These are phyloP conservation scores for Lycium ferocissimum DNA, from an alignment of 257 asterid species.

Conservation along the genomic window DNA sequence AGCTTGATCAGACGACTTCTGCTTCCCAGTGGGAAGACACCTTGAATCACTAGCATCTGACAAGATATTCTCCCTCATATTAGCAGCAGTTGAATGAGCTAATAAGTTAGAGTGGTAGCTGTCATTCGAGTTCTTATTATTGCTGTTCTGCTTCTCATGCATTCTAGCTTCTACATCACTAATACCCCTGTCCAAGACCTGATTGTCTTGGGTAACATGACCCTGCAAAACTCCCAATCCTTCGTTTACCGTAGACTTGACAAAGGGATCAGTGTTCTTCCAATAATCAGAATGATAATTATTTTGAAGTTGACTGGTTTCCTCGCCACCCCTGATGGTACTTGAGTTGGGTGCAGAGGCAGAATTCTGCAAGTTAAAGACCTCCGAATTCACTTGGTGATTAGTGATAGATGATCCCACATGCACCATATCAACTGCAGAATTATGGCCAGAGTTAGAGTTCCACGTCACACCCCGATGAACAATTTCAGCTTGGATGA, in stretches of 20 bases:
- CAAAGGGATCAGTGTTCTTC: slow-evolving; percentile 58
- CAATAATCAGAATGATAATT: slow-evolving; percentile 58
- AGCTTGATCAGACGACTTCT: slow-evolving; percentile 59
- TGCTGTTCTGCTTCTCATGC: slow-evolving; percentile 51
- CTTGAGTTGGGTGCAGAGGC: slow-evolving; percentile 46
- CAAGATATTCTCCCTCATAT: slow-evolving; percentile 56
- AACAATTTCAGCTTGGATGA: slow-evolving; percentile 45
- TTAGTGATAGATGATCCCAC: slow-evolving; percentile 45
- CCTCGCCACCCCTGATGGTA: slow-evolving; percentile 49
- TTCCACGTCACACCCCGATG: slow-evolving; percentile 55
- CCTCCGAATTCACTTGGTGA: slow-evolving; percentile 50
- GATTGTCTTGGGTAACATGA: slow-evolving; percentile 47
- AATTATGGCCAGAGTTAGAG: slow-evolving; percentile 51
- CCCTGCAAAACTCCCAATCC: slow-evolving; percentile 48
- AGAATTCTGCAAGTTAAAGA: slow-evolving; percentile 50
- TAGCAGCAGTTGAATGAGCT: slow-evolving; percentile 56
- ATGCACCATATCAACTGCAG: slow-evolving; percentile 50
- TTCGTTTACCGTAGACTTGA: slow-evolving; percentile 54
- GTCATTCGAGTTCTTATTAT: slow-evolving; percentile 63
- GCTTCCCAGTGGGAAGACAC: slow-evolving; percentile 58
- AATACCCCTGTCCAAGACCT: slow-evolving; percentile 39
- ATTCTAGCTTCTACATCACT: slow-evolving; percentile 46
- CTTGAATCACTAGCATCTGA: slow-evolving; percentile 63
- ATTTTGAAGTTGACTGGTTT: slow-evolving; percentile 53
- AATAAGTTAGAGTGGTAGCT: slow-evolving; percentile 67